Evolutionary conservation across 2,329 filamentous ascomycete species (phyloP), one percentile per base, ranked within the genome.

Genomic region (Beauveria sp.): DNA sequence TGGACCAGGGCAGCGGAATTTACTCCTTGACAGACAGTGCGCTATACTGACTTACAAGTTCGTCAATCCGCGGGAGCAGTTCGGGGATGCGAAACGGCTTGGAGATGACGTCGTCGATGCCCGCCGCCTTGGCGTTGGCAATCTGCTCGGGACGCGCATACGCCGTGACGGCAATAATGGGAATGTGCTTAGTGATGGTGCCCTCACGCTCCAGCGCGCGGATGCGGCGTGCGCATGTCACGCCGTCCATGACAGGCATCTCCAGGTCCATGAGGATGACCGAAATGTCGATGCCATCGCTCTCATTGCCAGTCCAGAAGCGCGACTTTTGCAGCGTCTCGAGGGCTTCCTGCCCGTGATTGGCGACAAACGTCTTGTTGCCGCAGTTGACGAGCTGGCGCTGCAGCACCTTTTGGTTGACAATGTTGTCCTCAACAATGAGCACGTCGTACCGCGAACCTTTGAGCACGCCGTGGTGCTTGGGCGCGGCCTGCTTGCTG

Each of bases 211-310:
- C 88, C 20, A 90, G 76, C 63, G 87, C 81, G 20, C 90, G 81
- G 58, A 93, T 91, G 63, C 78, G 82, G 47, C 81, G 79, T 14
- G 89, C 86, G 64, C 89, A 91, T 2, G 87, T 88, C 72, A 90
- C 83, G 41, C 90, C 90, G 67, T 92, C 88, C 89, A 92, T 92
- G 48, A 91, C 81, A 1, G 89, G 89, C 89, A 92, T 92, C 68
- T 92, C 89, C 53, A 91, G 79, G 69, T 92, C 90, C 89, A 92
- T 91, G 6, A 92, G 72, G 14, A 92, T 86, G 51, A 91, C 79
- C 9, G 84, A 84, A 26, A 90, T 79, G 53, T 85, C 80, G 9
- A 79, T 72, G 2, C 79, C 79, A 16, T 76, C 72, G 18, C 71
- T 62, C 63, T 79, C 77, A 9, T 78, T 73, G 16, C 79, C 79